Evolutionary conservation across 164 flowering plant species (phyloP), one percentile per base, ranked within the genome.

Genomic region (Euptelea pleiosperma): DNA sequence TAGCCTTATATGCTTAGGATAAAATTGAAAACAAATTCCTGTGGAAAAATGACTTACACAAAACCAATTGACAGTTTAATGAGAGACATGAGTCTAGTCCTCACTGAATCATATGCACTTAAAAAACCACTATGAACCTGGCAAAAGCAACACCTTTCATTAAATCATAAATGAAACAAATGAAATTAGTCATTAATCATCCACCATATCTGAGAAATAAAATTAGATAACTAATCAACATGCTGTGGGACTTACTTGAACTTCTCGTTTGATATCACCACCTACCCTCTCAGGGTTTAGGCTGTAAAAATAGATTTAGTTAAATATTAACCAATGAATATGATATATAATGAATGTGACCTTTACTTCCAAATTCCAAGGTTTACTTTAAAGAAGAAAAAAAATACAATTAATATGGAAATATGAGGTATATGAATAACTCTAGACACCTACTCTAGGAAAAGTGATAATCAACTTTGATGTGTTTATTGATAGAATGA

Each of bases 61-160:
- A 60, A 78, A 36, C 84, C 87, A 55, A 85, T 77, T 30, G 88
- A 75, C 56, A 76, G 43, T 73, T 82, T 83, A 29, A 93, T 71
- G 55, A 90, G 85, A 55, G 87, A 77, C 54, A 86, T 68, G 52
- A 93, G 81, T 72, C 86, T 82, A 34, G 78, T 86, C 73, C 87
- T 70, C 50, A 90, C 92, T 28, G 99, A 93, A 78, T 93, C 99
- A 76, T 90, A 93, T 44, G 96, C 99, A 55, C 86, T 80, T 67
- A 93, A 57, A 61, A 93, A 93, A 30, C 99, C 99, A 77, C 90
- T 83, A 61, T 93, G 99, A 68, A 90, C 97, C 99, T 90, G 83
- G 55, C 49, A 59, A 60, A 58, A 39, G 22, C 30, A 64, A 41
- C 36, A 34, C 34, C 52, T 43, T 18, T 12, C 36, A 22, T 12